Evolutionary conservation across 768 basidiomycete species (phyloP).

Genomic region (Lactarius tabidus): DNA sequence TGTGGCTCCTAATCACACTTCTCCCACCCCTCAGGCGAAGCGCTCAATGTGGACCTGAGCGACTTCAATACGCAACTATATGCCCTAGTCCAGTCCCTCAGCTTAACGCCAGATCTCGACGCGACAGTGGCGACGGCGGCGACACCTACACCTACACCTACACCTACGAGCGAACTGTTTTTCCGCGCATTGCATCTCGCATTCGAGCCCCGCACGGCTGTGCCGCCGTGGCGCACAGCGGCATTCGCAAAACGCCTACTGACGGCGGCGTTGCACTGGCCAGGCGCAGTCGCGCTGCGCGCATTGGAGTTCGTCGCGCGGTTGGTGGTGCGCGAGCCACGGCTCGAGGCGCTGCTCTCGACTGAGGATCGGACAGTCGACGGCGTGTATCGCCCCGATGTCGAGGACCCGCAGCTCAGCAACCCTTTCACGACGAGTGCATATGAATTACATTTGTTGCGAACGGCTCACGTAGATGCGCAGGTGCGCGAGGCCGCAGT

Average conservation of each 20-base stretch:
- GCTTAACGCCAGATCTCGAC: slow-evolving; percentile 63
- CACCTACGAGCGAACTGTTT: slow-evolving; percentile 60
- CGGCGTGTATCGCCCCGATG: slow-evolving; percentile 78
- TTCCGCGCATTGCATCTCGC: slow-evolving; percentile 81
- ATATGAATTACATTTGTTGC: slow-evolving; percentile 75
- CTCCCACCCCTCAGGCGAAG: slow-evolving; percentile 61
- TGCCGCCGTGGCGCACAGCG: slow-evolving; percentile 73
- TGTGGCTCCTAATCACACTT: background rate
- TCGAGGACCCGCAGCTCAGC: slow-evolving; percentile 85
- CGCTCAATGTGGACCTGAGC: slow-evolving; percentile 91
- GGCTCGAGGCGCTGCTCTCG: slow-evolving; percentile 77
- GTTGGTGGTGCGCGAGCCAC: slow-evolving; percentile 71
- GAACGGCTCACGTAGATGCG: slow-evolving; percentile 58
- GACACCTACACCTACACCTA: background rate
- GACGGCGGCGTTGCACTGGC: slow-evolving; percentile 75
- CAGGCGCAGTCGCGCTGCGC: slow-evolving; percentile 58
- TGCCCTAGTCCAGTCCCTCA: slow-evolving; percentile 71
- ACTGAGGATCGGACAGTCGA: slow-evolving; percentile 83
- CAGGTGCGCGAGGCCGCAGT: slow-evolving; percentile 63
- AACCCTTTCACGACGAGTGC: slow-evolving; percentile 81
- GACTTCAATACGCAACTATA: slow-evolving; percentile 88
- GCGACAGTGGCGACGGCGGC: slow-evolving; percentile 17
- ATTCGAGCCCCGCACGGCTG: slow-evolving; percentile 69
- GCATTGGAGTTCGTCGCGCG: slow-evolving; percentile 69
- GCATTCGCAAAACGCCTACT: slow-evolving; percentile 95